Conservation (phyloP, 345 rosid genomes). For the Hevea brasiliensis region DNA sequence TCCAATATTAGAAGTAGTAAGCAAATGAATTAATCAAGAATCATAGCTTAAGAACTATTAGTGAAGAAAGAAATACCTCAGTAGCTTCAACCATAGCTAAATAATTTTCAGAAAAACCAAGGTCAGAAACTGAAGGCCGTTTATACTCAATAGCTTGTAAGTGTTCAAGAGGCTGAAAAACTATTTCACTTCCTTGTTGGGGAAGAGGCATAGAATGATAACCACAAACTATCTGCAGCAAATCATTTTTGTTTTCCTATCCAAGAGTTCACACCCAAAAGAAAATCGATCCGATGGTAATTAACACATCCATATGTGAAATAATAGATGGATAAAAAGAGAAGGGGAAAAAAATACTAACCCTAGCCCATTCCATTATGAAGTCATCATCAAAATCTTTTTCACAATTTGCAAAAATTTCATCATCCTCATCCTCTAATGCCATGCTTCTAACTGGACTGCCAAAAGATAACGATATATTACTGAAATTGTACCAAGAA, state of each 20-base stretch:
- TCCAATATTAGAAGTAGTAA: conserved; percentile 28
- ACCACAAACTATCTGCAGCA: conserved; percentile 79
- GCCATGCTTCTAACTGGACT: conserved; percentile 82
- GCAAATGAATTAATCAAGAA: conserved; percentile 12
- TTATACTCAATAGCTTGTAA: conserved; percentile 74
- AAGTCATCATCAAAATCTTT: conserved; percentile 65
- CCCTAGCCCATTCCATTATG: conserved; percentile 94
- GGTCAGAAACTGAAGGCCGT: conserved; percentile 61
- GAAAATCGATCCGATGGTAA: conserved; percentile 13
- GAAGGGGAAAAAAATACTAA: conserved; percentile 37
- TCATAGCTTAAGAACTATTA: conserved; percentile 12
- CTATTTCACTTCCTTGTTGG: conserved; percentile 56
- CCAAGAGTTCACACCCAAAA: conserved; percentile 27
- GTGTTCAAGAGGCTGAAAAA: conserved; percentile 89
- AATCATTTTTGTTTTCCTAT: conserved; percentile 79
- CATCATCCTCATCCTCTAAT: conserved; percentile 77
- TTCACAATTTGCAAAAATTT: conserved; percentile 46
- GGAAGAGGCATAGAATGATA: conserved; percentile 79
- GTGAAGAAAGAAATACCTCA: conserved; percentile 49
- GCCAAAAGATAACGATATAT: conserved; percentile 62
- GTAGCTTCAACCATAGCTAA: conserved; percentile 51
- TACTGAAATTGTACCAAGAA: conserved; percentile 30
- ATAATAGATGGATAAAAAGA: conserved; percentile 4
- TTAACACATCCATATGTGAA: conserved; percentile 10
- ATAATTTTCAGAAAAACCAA: conserved; percentile 51